phyloP scores from a whole-genome alignment of 2,329 filamentous ascomycete species.

The Aspergillus flavus region DNA sequence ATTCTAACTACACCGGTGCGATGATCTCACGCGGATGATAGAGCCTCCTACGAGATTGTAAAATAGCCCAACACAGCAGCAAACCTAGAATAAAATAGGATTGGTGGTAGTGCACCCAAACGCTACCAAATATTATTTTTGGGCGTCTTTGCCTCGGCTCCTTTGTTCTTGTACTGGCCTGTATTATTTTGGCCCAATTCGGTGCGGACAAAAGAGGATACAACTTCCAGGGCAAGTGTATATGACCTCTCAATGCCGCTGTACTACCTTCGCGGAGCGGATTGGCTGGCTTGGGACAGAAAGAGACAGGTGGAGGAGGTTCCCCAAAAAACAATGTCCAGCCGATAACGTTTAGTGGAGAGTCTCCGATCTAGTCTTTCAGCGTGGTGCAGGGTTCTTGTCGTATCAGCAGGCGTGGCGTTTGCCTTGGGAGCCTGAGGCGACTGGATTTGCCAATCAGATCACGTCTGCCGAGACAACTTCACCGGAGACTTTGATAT shows the following conservation, averaged over 20 bases:
- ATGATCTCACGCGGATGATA: conserved; percentile 14
- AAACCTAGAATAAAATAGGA: conserved; percentile 9
- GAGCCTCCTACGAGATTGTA: conserved; percentile 12
- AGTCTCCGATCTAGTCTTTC: conserved; percentile 20
- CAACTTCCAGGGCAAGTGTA: conserved; percentile 7
- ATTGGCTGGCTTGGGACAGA: conserved; percentile 12
- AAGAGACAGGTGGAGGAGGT: conserved; percentile 11
- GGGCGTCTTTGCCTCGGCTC: background rate
- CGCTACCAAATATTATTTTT: background rate
- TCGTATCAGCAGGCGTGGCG: conserved; percentile 24
- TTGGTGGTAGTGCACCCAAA: background rate
- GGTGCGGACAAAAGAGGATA: conserved; percentile 10
- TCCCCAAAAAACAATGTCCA: conserved; percentile 13
- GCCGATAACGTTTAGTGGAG: conserved; percentile 27
- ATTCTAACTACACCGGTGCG: conserved; percentile 16
- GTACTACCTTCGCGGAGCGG: conserved; percentile 12
- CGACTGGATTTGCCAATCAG: conserved; percentile 24
- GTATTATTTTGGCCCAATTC: conserved; percentile 18
- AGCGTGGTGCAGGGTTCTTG: conserved; percentile 25
- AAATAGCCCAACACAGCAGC: conserved; percentile 11
- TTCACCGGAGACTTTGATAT: conserved; percentile 7
- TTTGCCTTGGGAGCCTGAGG: conserved; percentile 19
- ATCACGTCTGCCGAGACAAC: conserved; percentile 10
- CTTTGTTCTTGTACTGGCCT: conserved; percentile 7
- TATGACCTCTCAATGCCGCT: conserved; percentile 15